Base-by-base conservation (phyloP, 2,329 filamentous ascomycete species). In the Pseudocercospora vitis region DNA sequence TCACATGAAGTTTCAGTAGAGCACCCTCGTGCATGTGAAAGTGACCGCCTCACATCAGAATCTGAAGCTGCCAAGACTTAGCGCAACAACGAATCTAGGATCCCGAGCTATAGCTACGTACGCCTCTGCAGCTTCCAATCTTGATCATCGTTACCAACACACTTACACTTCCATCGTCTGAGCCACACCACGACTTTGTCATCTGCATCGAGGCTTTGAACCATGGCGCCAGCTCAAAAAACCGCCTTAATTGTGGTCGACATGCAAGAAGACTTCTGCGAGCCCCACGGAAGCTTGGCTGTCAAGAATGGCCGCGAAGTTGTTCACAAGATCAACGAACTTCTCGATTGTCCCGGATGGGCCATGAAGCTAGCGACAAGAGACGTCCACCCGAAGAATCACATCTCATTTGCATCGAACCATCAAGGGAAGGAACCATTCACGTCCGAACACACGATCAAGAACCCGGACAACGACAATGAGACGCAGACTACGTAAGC, bases 241-340 rank as follows among this genome's bases (percentile, higher is more conserved):
- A n/a, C 57, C 8, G 57, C 54, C 5, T 53, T 63, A 19, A 37
- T 57, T 8, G 55, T 63, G 32, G 51, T 63, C 33, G 60, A 59
- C 53, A 64, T 63, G 54, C 94, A 97, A 73, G 87, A 96, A 71
- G 92, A 97, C 75, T 97, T 96, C 71, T 95, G 90, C 71, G 88
- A 89, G 55, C 91, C 91, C 9, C 81, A 86, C 59, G 94, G 92
- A 59, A 79, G 89, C n/a, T 84, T 99, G 47, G 86, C 90, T 26
- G 89, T 97, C n/a, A 68, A 82, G 50, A 75, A 80, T 46, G 94
- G 86, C 60, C 86, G 89, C 60, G 74, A 81, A 59, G 85, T 95
- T 55, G 80, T 86, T 7, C 78, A 83, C 2, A 61, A 79, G 14
- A 80, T 97, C 73, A 96, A 96, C 76, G 62, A 73, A 45, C 84